Evolutionary conservation across 768 basidiomycete species (phyloP).

Genomic region (Saitozyma sp.): DNA sequence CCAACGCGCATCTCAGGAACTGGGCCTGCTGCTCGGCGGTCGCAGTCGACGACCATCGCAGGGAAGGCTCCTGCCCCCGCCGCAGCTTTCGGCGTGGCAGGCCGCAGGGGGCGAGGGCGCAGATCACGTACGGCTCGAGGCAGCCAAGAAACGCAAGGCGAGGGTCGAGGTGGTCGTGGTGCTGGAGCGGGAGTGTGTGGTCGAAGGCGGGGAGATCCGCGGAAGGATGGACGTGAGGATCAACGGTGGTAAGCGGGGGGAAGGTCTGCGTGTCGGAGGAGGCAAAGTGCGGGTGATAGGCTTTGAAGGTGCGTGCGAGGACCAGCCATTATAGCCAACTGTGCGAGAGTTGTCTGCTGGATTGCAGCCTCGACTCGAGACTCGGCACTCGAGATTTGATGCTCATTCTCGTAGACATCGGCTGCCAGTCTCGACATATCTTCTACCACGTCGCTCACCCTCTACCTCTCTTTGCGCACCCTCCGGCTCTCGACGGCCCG

Average conservation of each 20-base stretch:
- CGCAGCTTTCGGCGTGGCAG: constrained; percentile 23
- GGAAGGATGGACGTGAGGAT: constrained; percentile 71
- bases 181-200: constrained; percentile 71
- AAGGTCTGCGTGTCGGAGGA: constrained; percentile 63
- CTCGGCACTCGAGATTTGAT: not conserved
- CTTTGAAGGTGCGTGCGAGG: constrained; percentile 64
- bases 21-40: constrained; percentile 46
- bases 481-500: constrained; percentile 23
- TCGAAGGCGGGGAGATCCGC: constrained; percentile 73
- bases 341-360: no score
- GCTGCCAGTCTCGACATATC: constrained; percentile 59
- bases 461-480: constrained; percentile 54
- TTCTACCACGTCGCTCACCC: constrained; percentile 76
- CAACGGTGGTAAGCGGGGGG: constrained; percentile 61
- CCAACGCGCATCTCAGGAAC: constrained; percentile 44
- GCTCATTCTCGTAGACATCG: not conserved
- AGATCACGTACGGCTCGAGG: constrained; percentile 63
- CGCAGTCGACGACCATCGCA: constrained; percentile 32
- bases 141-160: constrained; percentile 56
- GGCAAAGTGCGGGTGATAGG: constrained; percentile 81
- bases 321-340: not conserved
- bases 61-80: constrained; percentile 42
- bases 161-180: constrained; percentile 79
- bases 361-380: no score
- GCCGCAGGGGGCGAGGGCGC: constrained; percentile 21